phyloP scores from a whole-genome alignment of 352 stramenopile genomes.

The Pythium guiyangense region DNA sequence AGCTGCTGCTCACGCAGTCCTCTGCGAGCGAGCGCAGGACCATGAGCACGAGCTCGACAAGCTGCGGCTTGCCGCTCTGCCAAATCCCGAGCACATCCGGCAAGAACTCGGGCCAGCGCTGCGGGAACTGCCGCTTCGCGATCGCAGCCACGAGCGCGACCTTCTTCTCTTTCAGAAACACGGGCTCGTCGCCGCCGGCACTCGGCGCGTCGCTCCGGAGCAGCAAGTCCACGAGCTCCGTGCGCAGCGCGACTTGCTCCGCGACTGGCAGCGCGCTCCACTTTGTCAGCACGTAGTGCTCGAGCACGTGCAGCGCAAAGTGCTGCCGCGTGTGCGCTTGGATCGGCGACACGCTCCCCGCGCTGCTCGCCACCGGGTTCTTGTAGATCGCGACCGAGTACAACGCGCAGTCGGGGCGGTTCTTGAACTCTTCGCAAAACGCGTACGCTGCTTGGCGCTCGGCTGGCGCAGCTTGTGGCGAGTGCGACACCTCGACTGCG shows the following conservation, averaged over 20 bases:
- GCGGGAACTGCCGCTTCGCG: constrained; percentile 78
- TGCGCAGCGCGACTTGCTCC: constrained; percentile 44
- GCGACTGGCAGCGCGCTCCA: constrained; percentile 42
- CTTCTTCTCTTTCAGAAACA: constrained; percentile 78
- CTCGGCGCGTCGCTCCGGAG: constrained; percentile 18
- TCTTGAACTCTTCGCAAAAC: constrained; percentile 78
- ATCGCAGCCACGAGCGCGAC: constrained; percentile 66
- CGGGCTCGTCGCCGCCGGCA: constrained; percentile 33
- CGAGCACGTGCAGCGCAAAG: constrained; percentile 77
- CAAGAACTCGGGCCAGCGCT: constrained; percentile 70
- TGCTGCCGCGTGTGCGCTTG: constrained; percentile 56
- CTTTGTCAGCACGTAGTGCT: constrained; percentile 57
- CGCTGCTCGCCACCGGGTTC: constrained; percentile 25
- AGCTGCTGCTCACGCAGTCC: constrained; percentile 75
- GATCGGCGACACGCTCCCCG: constrained; percentile 15
- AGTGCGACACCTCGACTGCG: constrained; percentile 71
- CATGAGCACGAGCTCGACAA: constrained; percentile 69
- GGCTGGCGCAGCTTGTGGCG: constrained; percentile 27
- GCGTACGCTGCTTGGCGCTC: constrained; percentile 58
- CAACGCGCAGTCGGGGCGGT: constrained; percentile 52
- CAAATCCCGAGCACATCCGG: constrained; percentile 62
- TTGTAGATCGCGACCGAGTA: constrained; percentile 77
- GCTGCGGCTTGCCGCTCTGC: constrained; percentile 28
- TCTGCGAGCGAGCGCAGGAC: constrained; percentile 69
- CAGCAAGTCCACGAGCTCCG: constrained; percentile 55